Percentiles rank a stretch among this genome's conserved stretches.
Conservation (phyloP, 2,329 filamentous ascomycete species). For the Pestalotiopsis sp. region DNA sequence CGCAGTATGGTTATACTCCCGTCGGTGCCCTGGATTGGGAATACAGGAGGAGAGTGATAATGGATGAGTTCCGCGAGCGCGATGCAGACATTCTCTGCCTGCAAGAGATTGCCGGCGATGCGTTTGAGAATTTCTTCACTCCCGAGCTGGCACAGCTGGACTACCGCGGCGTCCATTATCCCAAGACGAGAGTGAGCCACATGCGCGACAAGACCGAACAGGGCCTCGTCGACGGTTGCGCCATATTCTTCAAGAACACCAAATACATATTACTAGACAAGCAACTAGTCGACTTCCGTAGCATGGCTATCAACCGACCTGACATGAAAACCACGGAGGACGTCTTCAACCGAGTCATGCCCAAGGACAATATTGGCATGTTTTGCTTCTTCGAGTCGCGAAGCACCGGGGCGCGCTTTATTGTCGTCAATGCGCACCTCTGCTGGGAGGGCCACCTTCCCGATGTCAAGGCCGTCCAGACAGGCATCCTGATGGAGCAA, state of each 20-base stretch:
- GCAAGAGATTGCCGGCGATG: constrained; percentile 91
- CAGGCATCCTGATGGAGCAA: constrained; percentile 91
- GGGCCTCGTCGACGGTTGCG: constrained; percentile 90
- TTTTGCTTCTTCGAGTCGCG: constrained; percentile 92
- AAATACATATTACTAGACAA: constrained; percentile 96
- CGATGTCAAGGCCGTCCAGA: constrained; percentile 96
- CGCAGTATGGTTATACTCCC: constrained; percentile 89
- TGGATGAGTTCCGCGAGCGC: constrained; percentile 77
- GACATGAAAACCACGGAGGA: constrained; percentile 98
- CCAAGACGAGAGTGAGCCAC: constrained; percentile 85
- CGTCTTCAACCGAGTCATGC: constrained; percentile 98
- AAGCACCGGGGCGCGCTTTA: constrained; percentile 83
- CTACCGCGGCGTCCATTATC: constrained; percentile 94
- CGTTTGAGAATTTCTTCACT: constrained; percentile 88
- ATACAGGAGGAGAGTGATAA: constrained; percentile 78
- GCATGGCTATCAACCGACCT: constrained; percentile 88
- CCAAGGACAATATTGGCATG: constrained; percentile 94
- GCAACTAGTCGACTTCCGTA: constrained; percentile 88
- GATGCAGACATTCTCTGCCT: constrained; percentile 89
- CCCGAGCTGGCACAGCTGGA: constrained; percentile 83
- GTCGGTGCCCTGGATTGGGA: constrained; percentile 83
- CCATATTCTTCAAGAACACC: constrained; percentile 93
- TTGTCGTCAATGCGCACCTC: constrained; percentile 91
- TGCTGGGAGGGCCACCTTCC: constrained; percentile 91
- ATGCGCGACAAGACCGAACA: constrained; percentile 84